Percentiles rank a stretch among this genome's conserved stretches.
phyloP scores from a whole-genome alignment of 2,329 filamentous ascomycete genomes.

The Ceratocystis lukuohia region DNA sequence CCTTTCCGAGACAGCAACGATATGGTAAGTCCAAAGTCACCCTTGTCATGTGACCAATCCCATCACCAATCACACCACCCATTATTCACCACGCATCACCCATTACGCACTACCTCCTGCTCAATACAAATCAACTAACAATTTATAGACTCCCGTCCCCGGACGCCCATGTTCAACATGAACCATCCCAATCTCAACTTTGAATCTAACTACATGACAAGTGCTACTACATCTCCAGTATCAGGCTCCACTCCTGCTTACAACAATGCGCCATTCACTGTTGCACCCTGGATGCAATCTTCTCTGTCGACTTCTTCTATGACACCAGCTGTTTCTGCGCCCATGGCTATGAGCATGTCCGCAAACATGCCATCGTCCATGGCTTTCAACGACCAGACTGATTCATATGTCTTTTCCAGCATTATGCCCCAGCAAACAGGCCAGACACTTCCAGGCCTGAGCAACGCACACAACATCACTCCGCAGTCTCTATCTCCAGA shows the following conservation, averaged over 20 bases:
- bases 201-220: neutral
- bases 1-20: neutral
- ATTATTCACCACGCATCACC: no score
- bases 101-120: neutral
- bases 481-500: slow-evolving; percentile 3
- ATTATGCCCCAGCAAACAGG: neutral
- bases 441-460: neutral
- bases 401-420: neutral
- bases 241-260: neutral
- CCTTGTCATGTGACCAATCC: neutral
- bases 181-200: neutral
- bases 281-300: slow-evolving; percentile 1
- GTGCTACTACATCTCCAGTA: neutral
- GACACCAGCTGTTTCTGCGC: neutral
- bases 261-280: neutral
- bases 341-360: neutral
- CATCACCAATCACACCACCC: neutral
- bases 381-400: neutral
- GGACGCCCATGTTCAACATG: neutral
- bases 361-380: neutral
- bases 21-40: neutral
- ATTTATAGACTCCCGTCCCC: neutral
- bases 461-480: slow-evolving; percentile 2
- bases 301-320: neutral
- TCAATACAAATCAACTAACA: neutral